Evolutionary conservation across 2,329 filamentous ascomycete genomes (phyloP).

Genomic region (Neodidymelliopsis sp.): DNA sequence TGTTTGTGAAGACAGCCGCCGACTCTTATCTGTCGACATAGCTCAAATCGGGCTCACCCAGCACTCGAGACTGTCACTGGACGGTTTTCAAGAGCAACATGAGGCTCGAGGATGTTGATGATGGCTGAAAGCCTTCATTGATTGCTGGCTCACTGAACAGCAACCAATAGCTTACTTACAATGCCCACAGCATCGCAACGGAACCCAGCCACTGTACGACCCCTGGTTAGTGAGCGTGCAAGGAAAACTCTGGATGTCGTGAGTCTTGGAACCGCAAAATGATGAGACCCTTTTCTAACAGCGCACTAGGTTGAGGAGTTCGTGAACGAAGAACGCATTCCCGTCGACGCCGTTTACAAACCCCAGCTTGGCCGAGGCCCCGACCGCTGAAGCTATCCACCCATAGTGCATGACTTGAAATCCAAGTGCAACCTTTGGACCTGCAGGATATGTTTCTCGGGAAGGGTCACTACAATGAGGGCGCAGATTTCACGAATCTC

Average conservation of each 20-base stretch:
- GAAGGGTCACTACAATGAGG: conserved; percentile 91
- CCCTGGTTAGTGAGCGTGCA: conserved; percentile 79
- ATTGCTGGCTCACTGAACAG: not conserved
- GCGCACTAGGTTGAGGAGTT: conserved; percentile 78
- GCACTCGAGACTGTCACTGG: conserved; percentile 3
- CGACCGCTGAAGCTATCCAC: conserved; percentile 80
- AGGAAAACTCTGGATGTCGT: conserved; percentile 80
- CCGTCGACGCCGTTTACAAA: conserved; percentile 67
- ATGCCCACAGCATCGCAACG: conserved; percentile 54
- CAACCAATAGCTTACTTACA: conserved; percentile 1
- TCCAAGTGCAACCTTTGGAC: conserved; percentile 76
- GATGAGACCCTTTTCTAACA: no score
- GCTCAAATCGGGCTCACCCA: not conserved
- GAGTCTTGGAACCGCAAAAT: conserved; percentile 30
- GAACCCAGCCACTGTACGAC: conserved; percentile 63
- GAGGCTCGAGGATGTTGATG: not conserved
- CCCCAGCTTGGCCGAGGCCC: conserved; percentile 78
- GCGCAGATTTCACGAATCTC: conserved; percentile 78
- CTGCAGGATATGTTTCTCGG: conserved; percentile 98
- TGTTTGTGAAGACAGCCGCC: conserved; percentile 4
- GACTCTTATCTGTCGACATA: conserved; percentile 11
- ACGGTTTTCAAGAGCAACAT: not conserved
- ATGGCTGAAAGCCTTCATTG: conserved; percentile 1
- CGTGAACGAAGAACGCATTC: conserved; percentile 83
- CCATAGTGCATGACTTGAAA: conserved; percentile 87